Evolutionary conservation across 352 stramenopile genomes (phyloP), one percentile per base, ranked within the genome.

Genomic region (Phytophthora boehmeriae): DNA sequence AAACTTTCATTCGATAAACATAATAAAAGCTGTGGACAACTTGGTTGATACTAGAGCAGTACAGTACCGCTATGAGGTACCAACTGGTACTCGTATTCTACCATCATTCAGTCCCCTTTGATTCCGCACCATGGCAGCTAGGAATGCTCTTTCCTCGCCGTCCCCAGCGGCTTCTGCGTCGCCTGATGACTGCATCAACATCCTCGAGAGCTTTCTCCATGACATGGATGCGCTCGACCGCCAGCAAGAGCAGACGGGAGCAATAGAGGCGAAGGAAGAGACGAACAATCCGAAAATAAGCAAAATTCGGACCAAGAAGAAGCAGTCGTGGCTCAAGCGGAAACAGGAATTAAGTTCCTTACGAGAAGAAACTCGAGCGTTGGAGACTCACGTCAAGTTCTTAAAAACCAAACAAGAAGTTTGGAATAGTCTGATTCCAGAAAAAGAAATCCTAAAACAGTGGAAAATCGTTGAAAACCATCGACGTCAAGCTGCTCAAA

Each of bases 271-370:
- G 38, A 8, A 4, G n/a, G 14, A 22, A 20, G 38, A 44, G 38
- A 9, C 8, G 38, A 44, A 44, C 4, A 44, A 22, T 3, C 38
- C 39, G 19, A 27, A 20, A 22, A 5, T 13, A 17, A 45, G 13
- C 19, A 45, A 30, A 4, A 13, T 14, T 34, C 17, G 8, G 8
- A 25, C 14, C 30, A 61, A 42, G 16, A 53, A 53, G n/a, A 53
- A 38, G 25, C 41, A 41, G 43, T 48, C 53, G 20, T 61, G 42
- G 34, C 30, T 47, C 43, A 53, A 47, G 32, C 44, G 44, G 6
- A 56, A 63, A 44, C 34, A 28, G n/a, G 55, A 63, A 28, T 23
- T 63, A 23, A 19, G 44, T 8, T 20, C 23, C 10, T 22, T 63
- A 2, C 36, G 45, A n/a, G 11, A 47, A 41, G 5, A 63, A 38